Evolutionary conservation across 2,329 filamentous ascomycete genomes (phyloP).

Genomic region (Spiromastix sp.): DNA sequence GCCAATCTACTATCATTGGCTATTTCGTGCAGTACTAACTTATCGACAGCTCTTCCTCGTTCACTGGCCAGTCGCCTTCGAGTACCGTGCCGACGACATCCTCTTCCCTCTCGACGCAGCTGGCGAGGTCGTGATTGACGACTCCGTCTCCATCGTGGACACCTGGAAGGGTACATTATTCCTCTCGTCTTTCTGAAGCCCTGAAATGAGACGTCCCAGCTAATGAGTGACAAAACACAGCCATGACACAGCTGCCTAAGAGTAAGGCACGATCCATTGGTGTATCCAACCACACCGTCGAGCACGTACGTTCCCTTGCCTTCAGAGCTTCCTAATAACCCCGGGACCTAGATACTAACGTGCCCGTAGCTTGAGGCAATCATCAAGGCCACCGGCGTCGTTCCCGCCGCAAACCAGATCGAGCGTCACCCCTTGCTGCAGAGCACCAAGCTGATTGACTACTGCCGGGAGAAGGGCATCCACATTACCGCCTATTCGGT

Average conservation of each 20-base stretch:
- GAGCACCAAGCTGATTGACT: conserved; percentile 46
- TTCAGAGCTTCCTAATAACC: background rate
- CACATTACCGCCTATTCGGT: conserved; percentile 54
- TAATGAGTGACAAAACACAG: conserved; percentile 15
- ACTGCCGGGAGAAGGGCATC: conserved; percentile 49
- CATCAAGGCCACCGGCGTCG: conserved; percentile 44
- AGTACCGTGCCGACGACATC: conserved; percentile 21
- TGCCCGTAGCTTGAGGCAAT: conserved; percentile 39
- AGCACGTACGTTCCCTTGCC: conserved; percentile 20
- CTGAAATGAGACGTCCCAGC: too few species aligned
- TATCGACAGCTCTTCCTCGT: conserved; percentile 28
- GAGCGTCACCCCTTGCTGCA: conserved; percentile 61
- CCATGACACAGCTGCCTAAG: conserved; percentile 34
- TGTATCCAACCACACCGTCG: conserved; percentile 32
- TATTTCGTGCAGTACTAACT: conserved; percentile 11
- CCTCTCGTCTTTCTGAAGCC: background rate
- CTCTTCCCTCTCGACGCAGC: conserved; percentile 37
- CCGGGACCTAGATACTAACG: conserved; percentile 6
- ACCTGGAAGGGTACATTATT: conserved; percentile 29
- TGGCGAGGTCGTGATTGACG: conserved; percentile 37
- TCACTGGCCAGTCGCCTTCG: conserved; percentile 38
- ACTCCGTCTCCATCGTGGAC: conserved; percentile 29
- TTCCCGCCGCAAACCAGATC: conserved; percentile 58
- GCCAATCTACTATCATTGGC: too few species aligned
- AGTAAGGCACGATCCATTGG: conserved; percentile 32